phyloP scores from a whole-genome alignment of 148 eudicot species.

The Arctostaphylos glauca region DNA sequence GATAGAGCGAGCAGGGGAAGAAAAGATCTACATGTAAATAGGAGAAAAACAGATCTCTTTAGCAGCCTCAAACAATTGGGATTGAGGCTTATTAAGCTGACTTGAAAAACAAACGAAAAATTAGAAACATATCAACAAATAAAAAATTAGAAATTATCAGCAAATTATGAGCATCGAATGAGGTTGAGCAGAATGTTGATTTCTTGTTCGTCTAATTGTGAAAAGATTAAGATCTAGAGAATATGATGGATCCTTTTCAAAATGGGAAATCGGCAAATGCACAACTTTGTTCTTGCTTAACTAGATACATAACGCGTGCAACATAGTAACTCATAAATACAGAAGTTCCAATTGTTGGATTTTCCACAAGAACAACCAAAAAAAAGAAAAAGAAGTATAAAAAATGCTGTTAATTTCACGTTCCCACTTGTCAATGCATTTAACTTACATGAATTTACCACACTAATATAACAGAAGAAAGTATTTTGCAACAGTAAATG shows the following conservation, averaged over 20 bases:
- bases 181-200: no score
- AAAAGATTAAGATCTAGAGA: neutral
- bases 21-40: neutral
- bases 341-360: neutral
- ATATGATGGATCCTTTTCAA: conserved; percentile 2
- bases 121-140: no score
- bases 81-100: neutral
- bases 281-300: neutral
- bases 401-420: neutral
- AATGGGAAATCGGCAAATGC: conserved; percentile 2
- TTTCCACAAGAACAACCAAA: neutral
- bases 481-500: neutral
- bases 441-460: conserved; percentile 9
- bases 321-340: neutral
- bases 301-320: no score
- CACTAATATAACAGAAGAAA: conserved; percentile 3
- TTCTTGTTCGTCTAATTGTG: neutral
- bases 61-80: neutral
- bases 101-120: neutral
- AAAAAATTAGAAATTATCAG: no score
- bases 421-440: neutral
- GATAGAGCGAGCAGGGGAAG: neutral
- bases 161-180: no score
- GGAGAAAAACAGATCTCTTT: neutral
- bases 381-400: neutral